Evolutionary conservation across 2,329 filamentous ascomycete species (phyloP), one percentile per base, ranked within the genome.

Genomic region (Emergomyces orientalis): DNA sequence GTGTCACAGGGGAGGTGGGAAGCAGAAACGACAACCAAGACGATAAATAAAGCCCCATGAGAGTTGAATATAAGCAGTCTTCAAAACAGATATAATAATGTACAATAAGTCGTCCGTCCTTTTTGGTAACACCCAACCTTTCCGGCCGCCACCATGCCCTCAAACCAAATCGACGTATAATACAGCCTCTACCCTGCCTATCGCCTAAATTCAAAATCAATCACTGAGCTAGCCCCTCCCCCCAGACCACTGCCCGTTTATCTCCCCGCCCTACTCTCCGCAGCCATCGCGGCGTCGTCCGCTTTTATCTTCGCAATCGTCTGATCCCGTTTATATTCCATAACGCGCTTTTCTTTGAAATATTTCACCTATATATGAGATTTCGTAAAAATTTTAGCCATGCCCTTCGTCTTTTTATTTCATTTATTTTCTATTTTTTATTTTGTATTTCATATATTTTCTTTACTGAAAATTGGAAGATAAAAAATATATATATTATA

Each of bases 271-370:
- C 65, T 67, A 76, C 75, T 65, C 63, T 78, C 73, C 52, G 74
- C 70, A 73, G 90, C 81, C 75, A 83, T 81, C 66, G 82, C 80
- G 14, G 88, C 90, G 66, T 89, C 88, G 74, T 93, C 88, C 56
- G 81, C 82, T 73, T 88, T 82, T 69, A 96, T 84, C 72, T 86
- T 85, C 70, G 88, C 87, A 67, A 96, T 79, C 30, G 90, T 88
- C 77, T 87, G 81, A 71, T 89, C 88, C 77, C 93, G 91, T 70
- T 96, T 89, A 72, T 89, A 84, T 69, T 99, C 94, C 78, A 95
- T 93, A 43, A 97, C 90, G 71, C 94, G 84, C 78, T 91, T 89
- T 77, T 97, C 92, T 81, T 97, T 97, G 79, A 99, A 99, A 77
- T 99, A 97, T 77, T 91, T 91, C 65, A 97, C 89, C 90, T 94